Evolutionary conservation across 73 alveolate genomes (phyloP).

Genomic region (Uronychia setigera): DNA sequence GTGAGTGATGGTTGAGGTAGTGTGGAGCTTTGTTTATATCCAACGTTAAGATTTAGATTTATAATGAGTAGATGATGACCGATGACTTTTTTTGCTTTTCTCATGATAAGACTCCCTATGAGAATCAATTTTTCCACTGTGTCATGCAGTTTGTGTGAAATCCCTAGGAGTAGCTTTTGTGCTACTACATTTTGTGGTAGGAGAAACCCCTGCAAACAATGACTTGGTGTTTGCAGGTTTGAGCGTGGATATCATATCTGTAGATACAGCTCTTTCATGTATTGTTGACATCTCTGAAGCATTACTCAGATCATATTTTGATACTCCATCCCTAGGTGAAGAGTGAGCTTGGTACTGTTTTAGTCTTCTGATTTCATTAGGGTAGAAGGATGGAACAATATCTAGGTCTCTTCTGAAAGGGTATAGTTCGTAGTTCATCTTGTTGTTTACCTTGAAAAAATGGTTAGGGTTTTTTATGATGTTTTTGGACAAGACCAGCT

Average conservation of each 20-base stretch:
- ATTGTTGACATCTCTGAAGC: background rate
- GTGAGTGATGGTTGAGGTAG: conserved; percentile 4
- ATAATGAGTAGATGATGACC: too few relatives aligned
- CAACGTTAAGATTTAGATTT: background rate
- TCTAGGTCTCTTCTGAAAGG: background rate
- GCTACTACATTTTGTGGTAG: background rate
- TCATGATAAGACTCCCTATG: too few relatives aligned
- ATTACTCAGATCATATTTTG: too few relatives aligned
- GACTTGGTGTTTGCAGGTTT: background rate
- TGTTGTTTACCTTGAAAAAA: background rate
- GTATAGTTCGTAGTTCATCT: background rate
- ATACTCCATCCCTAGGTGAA: too few relatives aligned
- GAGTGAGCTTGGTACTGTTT: background rate
- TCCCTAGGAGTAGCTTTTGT: background rate
- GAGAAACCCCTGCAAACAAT: background rate
- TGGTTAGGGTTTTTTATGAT: background rate
- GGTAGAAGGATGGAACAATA: background rate
- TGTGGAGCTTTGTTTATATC: background rate
- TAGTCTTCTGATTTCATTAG: background rate
- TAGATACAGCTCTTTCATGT: background rate
- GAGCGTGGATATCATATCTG: background rate
- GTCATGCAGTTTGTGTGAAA: background rate
- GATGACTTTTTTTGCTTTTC: too few relatives aligned
- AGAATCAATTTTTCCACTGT: too few relatives aligned
- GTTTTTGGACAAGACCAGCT: background rate